Percentiles rank a stretch among this genome's conserved stretches.
Evolutionary conservation across 306 rosid genomes (phyloP).

Genomic region (Luffa aegyptiaca): DNA sequence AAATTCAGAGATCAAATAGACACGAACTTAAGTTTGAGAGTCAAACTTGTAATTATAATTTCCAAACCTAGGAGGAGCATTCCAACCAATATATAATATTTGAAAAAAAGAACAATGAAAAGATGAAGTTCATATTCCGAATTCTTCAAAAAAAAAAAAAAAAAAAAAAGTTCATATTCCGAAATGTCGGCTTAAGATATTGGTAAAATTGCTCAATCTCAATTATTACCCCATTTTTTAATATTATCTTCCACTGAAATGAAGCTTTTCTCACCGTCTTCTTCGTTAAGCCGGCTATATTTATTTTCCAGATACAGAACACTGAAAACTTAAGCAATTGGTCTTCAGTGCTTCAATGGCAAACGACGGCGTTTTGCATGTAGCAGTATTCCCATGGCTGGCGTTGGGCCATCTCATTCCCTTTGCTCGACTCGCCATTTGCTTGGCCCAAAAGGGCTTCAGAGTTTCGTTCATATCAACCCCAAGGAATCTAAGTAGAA

Average conservation of each 20-base stretch:
- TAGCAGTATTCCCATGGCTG: slow-evolving; percentile 39
- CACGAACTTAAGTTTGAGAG: too few species aligned
- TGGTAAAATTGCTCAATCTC: too few species aligned
- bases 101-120: too few species aligned
- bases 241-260: neutral
- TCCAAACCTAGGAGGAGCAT: too few species aligned
- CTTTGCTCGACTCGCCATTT: slow-evolving; percentile 24
- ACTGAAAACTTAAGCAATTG: neutral
- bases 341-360: neutral
- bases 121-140: too few species aligned
- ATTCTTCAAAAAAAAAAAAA: too few species aligned
- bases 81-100: too few species aligned
- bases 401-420: slow-evolving; percentile 47
- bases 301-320: neutral
- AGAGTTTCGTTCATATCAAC: slow-evolving; percentile 29
- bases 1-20: too few species aligned
- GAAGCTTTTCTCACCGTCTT: neutral
- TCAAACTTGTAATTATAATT: too few species aligned
- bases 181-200: too few species aligned
- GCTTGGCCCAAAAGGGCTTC: slow-evolving; percentile 29
- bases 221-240: neutral
- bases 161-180: too few species aligned
- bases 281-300: neutral
- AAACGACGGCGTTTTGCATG: slow-evolving; percentile 9
- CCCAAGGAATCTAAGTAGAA: slow-evolving; percentile 19